Evolutionary conservation across 2,329 filamentous ascomycete species (phyloP).

Genomic region (Gremmenia infestans): DNA sequence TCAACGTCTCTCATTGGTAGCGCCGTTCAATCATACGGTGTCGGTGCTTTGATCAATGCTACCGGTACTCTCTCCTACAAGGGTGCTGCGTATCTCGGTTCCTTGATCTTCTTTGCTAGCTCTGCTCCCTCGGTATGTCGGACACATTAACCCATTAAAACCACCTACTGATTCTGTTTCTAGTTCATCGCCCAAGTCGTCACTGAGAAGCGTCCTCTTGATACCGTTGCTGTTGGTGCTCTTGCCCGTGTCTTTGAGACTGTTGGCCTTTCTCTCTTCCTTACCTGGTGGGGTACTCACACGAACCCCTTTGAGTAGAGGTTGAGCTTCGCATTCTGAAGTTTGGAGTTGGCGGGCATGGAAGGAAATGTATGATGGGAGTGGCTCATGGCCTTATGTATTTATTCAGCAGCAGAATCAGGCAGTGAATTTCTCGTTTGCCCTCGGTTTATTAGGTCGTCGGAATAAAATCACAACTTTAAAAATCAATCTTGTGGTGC

Average conservation of each 20-base stretch:
- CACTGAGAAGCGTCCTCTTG: slow-evolving; percentile 85
- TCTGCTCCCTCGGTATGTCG: slow-evolving; percentile 76
- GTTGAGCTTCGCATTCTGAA: neutral
- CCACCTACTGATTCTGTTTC: slow-evolving; percentile 2
- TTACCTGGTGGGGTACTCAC: slow-evolving; percentile 96
- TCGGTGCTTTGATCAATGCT: slow-evolving; percentile 87
- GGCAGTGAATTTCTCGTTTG: slow-evolving; percentile 12
- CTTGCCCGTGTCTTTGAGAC: slow-evolving; percentile 87
- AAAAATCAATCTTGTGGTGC: neutral
- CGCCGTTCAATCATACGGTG: slow-evolving; percentile 82
- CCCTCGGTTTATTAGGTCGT: slow-evolving; percentile 3
- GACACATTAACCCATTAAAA: neutral
- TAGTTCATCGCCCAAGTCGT: slow-evolving; percentile 84
- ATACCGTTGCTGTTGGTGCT: slow-evolving; percentile 82
- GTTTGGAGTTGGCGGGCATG: neutral
- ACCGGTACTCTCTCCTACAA: slow-evolving; percentile 95
- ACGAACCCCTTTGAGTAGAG: slow-evolving; percentile 72
- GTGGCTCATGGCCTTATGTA: slow-evolving; percentile 10
- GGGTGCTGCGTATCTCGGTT: slow-evolving; percentile 89
- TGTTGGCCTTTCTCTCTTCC: slow-evolving; percentile 82
- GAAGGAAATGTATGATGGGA: slow-evolving; percentile 4
- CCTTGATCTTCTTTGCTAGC: slow-evolving; percentile 85
- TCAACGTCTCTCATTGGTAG: slow-evolving; percentile 87
- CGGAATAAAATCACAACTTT: neutral
- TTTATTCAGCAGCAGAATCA: slow-evolving; percentile 13